phyloP scores from a whole-genome alignment of 352 stramenopile genomes.

The Globisporangium radiosum region DNA sequence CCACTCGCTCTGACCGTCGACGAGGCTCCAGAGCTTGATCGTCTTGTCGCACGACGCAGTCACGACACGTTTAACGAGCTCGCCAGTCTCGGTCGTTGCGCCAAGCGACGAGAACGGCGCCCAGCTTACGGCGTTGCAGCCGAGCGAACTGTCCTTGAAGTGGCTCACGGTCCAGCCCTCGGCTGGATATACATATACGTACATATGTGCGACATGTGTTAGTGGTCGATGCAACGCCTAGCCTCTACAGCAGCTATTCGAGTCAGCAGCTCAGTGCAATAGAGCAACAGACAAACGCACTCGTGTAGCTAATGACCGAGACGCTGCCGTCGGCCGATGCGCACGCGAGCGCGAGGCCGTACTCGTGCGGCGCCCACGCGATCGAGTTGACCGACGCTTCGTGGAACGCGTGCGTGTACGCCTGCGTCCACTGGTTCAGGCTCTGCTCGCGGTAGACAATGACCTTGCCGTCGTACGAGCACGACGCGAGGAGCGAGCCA shows the following conservation, averaged over 20 bases:
- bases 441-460: slow-evolving; percentile 95
- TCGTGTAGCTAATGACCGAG: slow-evolving; percentile 78
- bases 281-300: slow-evolving; percentile 23
- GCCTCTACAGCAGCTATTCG: too few relatives aligned
- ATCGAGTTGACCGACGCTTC: slow-evolving; percentile 93
- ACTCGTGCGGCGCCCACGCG: slow-evolving; percentile 96
- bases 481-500: slow-evolving; percentile 93
- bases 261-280: too few relatives aligned
- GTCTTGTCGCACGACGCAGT: slow-evolving; percentile 97
- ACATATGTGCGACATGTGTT: neutral
- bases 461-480: slow-evolving; percentile 97
- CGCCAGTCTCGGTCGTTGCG: slow-evolving; percentile 32
- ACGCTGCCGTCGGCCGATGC: slow-evolving; percentile 95
- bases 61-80: slow-evolving; percentile 77
- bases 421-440: slow-evolving; percentile 90
- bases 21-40: slow-evolving; percentile 94
- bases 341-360: slow-evolving; percentile 91
- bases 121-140: slow-evolving; percentile 97
- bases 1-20: slow-evolving; percentile 70
- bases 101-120: slow-evolving; percentile 84
- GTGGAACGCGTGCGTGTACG: slow-evolving; percentile 89
- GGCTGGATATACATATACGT: slow-evolving; percentile 24
- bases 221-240: neutral
- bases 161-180: slow-evolving; percentile 89
- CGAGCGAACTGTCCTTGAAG: slow-evolving; percentile 92